A percentile compares a stretch with the other conserved stretches of the same genome.
These are phyloP conservation scores for Oryza meyeriana DNA, from an alignment of 176 grass and related monocot genomes.

Conservation along the genomic window DNA sequence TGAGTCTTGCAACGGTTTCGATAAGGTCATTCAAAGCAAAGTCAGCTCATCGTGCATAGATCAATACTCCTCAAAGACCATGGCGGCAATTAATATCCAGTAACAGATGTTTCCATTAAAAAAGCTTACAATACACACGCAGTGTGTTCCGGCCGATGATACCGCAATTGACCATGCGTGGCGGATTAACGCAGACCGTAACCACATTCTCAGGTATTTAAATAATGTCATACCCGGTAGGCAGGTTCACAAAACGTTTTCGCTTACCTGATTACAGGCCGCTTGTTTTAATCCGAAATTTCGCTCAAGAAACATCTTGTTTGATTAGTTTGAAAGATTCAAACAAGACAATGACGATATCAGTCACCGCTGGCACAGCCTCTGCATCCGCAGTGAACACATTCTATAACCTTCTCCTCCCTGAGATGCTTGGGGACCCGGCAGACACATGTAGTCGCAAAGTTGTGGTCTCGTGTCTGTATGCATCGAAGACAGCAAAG, in stretches of 20 bases:
- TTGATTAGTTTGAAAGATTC: background rate
- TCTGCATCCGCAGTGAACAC: slow-evolving; percentile 64
- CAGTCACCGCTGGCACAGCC: slow-evolving; percentile 76
- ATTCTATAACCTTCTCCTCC: slow-evolving; percentile 85
- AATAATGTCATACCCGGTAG: background rate
- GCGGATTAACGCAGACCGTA: background rate
- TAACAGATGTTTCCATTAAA: background rate
- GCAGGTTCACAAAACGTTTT: background rate
- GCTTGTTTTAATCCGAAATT: background rate
- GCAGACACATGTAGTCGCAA: slow-evolving; percentile 72
- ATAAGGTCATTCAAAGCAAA: slow-evolving; percentile 3
- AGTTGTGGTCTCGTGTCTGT: slow-evolving; percentile 82
- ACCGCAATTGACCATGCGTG: background rate
- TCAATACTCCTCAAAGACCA: background rate
- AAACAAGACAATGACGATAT: slow-evolving; percentile 29
- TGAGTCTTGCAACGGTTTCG: background rate
- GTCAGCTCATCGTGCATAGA: background rate
- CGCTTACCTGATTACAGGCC: background rate
- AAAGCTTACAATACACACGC: background rate
- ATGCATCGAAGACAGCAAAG: slow-evolving; percentile 84
- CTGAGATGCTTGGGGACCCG: slow-evolving; percentile 76
- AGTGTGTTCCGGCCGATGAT: background rate
- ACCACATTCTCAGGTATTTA: background rate
- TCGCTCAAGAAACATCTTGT: background rate
- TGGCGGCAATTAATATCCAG: background rate